A percentile compares a stretch with the other conserved stretches of the same genome.
Conservation (phyloP, 305 asterid genomes). For the Fraxinus albicans region DNA sequence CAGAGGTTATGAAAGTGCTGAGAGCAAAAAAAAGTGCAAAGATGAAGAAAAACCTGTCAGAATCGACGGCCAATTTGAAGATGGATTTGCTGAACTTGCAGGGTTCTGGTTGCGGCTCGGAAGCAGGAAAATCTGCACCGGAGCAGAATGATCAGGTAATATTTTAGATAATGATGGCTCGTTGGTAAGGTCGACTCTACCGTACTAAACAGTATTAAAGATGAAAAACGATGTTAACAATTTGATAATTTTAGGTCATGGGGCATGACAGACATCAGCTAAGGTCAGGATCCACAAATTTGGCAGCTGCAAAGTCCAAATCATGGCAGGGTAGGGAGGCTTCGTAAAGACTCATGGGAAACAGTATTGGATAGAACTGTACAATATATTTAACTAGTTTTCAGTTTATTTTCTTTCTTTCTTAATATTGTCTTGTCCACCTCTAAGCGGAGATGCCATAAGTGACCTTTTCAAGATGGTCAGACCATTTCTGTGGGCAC, state of each 20-base stretch:
- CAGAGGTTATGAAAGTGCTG: slow-evolving; percentile 81
- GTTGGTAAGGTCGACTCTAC: too few relatives aligned
- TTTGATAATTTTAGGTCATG: slow-evolving; percentile 32
- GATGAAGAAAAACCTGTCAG: slow-evolving; percentile 47
- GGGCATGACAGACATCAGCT: slow-evolving; percentile 41
- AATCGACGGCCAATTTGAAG: background rate
- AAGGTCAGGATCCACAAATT: slow-evolving; percentile 43
- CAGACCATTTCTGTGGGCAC: slow-evolving; percentile 6
- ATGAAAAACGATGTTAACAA: background rate
- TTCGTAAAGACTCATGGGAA: too few relatives aligned
- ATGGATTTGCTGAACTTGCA: background rate
- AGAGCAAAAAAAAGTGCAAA: slow-evolving; percentile 80
- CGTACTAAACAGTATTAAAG: background rate
- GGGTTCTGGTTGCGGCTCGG: slow-evolving; percentile 31
- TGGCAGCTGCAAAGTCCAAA: slow-evolving; percentile 40
- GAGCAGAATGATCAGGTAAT: slow-evolving; percentile 48
- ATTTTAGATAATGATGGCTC: too few relatives aligned
- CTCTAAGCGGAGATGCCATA: background rate
- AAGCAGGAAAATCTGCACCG: slow-evolving; percentile 31
- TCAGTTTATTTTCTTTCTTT: background rate
- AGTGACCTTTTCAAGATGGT: background rate
- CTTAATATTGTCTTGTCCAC: background rate
- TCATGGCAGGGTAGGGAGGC: slow-evolving; percentile 92
- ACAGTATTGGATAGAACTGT: background rate
- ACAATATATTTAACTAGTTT: background rate